Conservation (phyloP, 495 filamentous ascomycete genomes). For the Penicillium flavigenum region DNA sequence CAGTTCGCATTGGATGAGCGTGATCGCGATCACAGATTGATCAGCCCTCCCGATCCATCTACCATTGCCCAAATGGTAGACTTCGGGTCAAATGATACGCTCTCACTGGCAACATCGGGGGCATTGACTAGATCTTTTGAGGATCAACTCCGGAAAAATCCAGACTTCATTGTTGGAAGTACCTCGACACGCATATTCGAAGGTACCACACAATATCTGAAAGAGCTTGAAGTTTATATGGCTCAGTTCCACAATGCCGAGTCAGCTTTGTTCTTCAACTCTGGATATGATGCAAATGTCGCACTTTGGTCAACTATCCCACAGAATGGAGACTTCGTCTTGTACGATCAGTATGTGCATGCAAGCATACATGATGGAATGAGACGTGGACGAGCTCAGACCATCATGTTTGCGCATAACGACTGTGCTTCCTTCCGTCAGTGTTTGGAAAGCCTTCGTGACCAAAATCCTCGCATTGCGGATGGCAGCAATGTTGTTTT, state of each 20-base stretch:
- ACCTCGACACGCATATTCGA: slow-evolving; percentile 14
- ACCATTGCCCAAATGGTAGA: slow-evolving; percentile 11
- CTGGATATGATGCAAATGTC: slow-evolving; percentile 66
- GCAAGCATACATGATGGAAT: slow-evolving; percentile 70
- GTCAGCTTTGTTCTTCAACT: slow-evolving; percentile 61
- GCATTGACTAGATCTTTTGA: slow-evolving; percentile 14
- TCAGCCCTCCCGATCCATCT: neutral
- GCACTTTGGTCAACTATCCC: slow-evolving; percentile 61
- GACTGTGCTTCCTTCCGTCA: neutral
- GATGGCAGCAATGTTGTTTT: slow-evolving; percentile 38
- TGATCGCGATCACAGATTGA: neutral
- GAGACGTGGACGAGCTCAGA: slow-evolving; percentile 48
- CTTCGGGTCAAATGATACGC: slow-evolving; percentile 25
- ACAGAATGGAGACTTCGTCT: slow-evolving; percentile 57
- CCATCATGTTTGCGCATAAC: slow-evolving; percentile 50
- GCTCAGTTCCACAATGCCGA: slow-evolving; percentile 57
- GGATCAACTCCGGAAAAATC: slow-evolving; percentile 17
- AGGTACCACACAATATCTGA: slow-evolving; percentile 38
- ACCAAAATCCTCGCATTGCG: neutral
- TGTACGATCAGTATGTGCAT: slow-evolving; percentile 67
- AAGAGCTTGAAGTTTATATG: slow-evolving; percentile 55
- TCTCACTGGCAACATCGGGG: slow-evolving; percentile 19
- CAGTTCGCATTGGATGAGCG: neutral
- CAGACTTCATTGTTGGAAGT: slow-evolving; percentile 17
- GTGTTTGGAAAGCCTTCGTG: no score